Conservation (phyloP, 305 asterid species). For the Solanum hybrid region DNA sequence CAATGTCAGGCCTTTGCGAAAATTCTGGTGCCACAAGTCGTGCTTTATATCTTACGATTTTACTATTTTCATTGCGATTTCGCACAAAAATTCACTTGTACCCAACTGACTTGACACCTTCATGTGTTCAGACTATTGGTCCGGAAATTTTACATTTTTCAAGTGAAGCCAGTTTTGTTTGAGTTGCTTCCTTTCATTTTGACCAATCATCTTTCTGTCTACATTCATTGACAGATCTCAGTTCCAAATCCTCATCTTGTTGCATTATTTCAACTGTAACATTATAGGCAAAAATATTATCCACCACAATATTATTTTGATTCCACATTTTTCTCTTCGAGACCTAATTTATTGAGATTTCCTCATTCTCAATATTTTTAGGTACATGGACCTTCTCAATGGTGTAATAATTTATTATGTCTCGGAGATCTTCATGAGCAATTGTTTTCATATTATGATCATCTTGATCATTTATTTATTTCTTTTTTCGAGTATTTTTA, state of each 20-base stretch:
- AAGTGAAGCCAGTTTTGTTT: background rate
- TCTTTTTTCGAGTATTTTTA: too few relatives aligned
- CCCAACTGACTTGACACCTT: background rate
- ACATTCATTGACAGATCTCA: too few relatives aligned
- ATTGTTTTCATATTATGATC: background rate
- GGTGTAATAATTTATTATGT: background rate
- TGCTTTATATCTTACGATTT: too few relatives aligned
- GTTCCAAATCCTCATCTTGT: background rate
- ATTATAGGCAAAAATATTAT: background rate
- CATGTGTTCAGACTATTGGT: background rate
- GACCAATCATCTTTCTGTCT: background rate
- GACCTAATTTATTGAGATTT: background rate
- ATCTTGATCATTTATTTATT: too few relatives aligned
- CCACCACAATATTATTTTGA: background rate
- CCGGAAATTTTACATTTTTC: background rate
- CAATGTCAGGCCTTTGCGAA: background rate
- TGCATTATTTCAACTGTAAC: background rate
- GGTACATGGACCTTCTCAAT: background rate
- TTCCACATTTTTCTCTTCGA: background rate
- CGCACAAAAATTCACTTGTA: background rate
- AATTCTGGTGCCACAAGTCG: background rate
- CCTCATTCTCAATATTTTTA: too few relatives aligned
- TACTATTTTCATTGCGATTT: background rate
- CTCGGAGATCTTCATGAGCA: background rate
- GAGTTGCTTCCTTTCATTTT: background rate